These are phyloP conservation scores for Claviceps spartinae DNA, from an alignment of 2,329 filamentous ascomycete genomes.

Conservation along the genomic window DNA sequence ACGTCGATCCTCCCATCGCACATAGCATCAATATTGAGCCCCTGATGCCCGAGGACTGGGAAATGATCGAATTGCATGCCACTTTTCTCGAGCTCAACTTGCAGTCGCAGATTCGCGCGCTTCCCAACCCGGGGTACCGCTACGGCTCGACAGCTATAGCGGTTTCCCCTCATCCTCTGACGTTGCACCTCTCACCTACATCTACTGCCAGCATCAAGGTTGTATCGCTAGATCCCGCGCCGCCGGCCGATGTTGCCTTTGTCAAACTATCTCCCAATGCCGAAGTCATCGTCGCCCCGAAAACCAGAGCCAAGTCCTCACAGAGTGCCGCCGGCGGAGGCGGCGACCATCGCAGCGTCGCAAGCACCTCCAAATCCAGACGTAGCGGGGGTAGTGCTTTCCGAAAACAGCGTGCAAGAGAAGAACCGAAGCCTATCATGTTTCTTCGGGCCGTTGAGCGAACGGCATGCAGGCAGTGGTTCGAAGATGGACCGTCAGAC, in stretches of 20 bases:
- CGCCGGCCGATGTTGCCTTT: constrained; percentile 57
- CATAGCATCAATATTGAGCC: constrained; percentile 97
- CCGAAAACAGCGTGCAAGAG: constrained; percentile 40
- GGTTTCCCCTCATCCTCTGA: constrained; percentile 61
- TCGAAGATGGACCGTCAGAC: constrained; percentile 50
- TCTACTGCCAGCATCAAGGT: constrained; percentile 88
- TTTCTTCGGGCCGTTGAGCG: constrained; percentile 74
- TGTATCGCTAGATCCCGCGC: constrained; percentile 65
- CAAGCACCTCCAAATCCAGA: constrained; percentile 67
- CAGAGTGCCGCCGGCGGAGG: constrained; percentile 22
- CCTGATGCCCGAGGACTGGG: constrained; percentile 90
- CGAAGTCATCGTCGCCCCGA: constrained; percentile 94
- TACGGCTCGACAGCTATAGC: constrained; percentile 34
- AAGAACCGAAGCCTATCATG: constrained; percentile 52
- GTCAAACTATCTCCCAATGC: constrained; percentile 88
- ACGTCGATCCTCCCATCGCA: constrained; percentile 79
- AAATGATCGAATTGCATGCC: constrained; percentile 95
- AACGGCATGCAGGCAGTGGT: constrained; percentile 57
- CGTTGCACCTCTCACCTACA: constrained; percentile 85
- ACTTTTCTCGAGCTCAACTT: constrained; percentile 92
- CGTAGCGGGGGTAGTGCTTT: constrained; percentile 65
- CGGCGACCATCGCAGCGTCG: constrained; percentile 68
- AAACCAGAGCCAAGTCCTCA: constrained; percentile 60
- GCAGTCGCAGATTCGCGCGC: constrained; percentile 77
- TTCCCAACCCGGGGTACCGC: constrained; percentile 69